Conservation (phyloP, 202 grass and related monocot genomes). For the Musa balbisiana region DNA sequence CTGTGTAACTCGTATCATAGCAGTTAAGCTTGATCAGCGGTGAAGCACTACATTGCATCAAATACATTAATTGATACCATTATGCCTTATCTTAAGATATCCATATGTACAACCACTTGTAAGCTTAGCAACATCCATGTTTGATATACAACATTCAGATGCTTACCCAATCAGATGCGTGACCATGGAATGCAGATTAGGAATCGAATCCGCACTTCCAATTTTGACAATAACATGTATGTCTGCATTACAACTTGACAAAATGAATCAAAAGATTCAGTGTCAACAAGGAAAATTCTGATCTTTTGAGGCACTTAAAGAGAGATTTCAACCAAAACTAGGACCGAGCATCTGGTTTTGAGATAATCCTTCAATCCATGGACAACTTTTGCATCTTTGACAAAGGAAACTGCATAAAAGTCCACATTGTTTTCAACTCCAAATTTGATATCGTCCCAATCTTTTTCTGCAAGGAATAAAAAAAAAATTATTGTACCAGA, state of each 20-base stretch:
- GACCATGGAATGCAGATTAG: constrained; percentile 93
- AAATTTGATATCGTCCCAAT: constrained; percentile 98
- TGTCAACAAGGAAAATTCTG: no score
- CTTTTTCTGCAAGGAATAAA: constrained; percentile 67
- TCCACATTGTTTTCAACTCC: constrained; percentile 40
- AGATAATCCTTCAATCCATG: constrained; percentile 24
- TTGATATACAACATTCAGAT: background rate
- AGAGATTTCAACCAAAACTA: constrained; percentile 16
- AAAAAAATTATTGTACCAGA: background rate
- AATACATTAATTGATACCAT: no score
- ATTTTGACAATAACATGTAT: constrained; percentile 97
- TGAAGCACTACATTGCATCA: no score
- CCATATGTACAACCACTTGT: no score
- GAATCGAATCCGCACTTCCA: constrained; percentile 95
- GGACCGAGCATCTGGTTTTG: constrained; percentile 11
- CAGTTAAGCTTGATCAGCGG: no score
- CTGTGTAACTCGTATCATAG: no score
- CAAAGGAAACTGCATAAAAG: constrained; percentile 24
- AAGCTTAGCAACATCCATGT: background rate
- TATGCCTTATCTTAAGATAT: no score
- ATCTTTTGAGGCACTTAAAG: background rate
- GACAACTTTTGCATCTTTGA: constrained; percentile 23
- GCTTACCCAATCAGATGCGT: constrained; percentile 91
- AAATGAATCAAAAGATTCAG: background rate
- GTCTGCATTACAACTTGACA: constrained; percentile 62